A percentile compares a stretch with the other conserved stretches of the same genome.
Evolutionary conservation across 352 stramenopile species (phyloP).

Genomic region (Phytophthora ohioensis): DNA sequence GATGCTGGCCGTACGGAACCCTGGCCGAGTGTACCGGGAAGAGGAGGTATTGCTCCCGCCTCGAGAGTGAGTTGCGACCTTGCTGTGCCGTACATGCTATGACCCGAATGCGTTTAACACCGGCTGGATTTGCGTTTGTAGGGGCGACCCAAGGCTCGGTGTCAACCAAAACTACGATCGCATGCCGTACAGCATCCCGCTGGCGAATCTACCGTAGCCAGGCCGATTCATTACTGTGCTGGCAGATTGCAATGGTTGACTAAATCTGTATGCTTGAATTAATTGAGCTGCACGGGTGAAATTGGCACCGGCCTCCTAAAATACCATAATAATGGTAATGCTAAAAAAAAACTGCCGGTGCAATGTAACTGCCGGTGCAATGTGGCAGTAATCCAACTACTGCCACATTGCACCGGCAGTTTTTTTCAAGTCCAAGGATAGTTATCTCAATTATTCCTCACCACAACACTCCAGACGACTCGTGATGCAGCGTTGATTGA

Average conservation of each 20-base stretch:
- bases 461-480: background rate
- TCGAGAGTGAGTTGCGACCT: slow-evolving; percentile 54
- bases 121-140: slow-evolving; percentile 23
- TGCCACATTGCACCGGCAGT: background rate
- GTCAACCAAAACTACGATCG: slow-evolving; percentile 82
- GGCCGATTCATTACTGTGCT: background rate
- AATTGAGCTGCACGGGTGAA: no score
- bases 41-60: slow-evolving; percentile 64
- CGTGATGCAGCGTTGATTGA: background rate
- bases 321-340: no score
- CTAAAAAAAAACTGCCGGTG: no score
- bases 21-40: slow-evolving; percentile 59
- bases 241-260: background rate
- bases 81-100: slow-evolving; percentile 11
- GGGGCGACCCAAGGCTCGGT: slow-evolving; percentile 69
- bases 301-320: no score
- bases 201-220: slow-evolving; percentile 61
- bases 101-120: slow-evolving; percentile 16
- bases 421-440: slow-evolving; percentile 10
- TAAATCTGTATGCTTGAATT: no score
- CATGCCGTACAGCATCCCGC: slow-evolving; percentile 81
- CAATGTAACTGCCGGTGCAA: no score
- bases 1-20: slow-evolving; percentile 52
- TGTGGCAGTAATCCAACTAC: no score
- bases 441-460: slow-evolving; percentile 10